Base-by-base conservation (phyloP, 1,139 yeast genomes). In the Pichia sp. region DNA sequence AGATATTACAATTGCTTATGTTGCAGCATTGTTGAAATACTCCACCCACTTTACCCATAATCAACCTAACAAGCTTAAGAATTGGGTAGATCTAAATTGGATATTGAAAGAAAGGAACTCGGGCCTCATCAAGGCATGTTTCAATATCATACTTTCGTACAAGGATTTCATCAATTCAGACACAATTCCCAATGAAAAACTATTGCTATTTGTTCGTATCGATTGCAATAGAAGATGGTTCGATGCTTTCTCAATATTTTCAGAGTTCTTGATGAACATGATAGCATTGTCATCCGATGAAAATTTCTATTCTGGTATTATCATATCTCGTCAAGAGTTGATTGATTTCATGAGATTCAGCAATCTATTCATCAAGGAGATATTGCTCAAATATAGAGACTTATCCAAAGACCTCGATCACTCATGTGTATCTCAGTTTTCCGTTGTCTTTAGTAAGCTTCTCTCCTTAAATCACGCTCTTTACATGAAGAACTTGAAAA, bases 401-500 rank as follows among this genome's bases (percentile, higher is more conserved):
- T 11, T 38, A 3, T 6, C 19, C 14, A 27, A 27, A 15, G 27
- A 24, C 10, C 19, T 18, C 3, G 18, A 20, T 2, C 15, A 24
- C 13, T 21, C 13, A 5, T 25, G 24, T 5, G 16, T 19, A 3
- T 3, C n/a, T 4, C 26, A 18, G 5, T 37, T 40, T 28, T 13
- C 32, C n/a, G 5, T 13, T 4, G n/a, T 22, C 7, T 40, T 40
- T 12, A 30, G 30, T 28, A 37, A 32, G 21, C 19, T 31, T 12
- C 15, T 40, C 14, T 60, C 69, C 10, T 66, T 85, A 12, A 57
- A 85, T 38, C 74, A 79, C 38, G 91, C 83, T 51, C 57, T 87
- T 2, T 80, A 85, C 53, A 53, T 74, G 34, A 72, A 86, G 40
- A 86, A 86, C 50, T 65, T 83, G 11, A 66, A 94, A 35, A 58